These are phyloP conservation scores for Gaeumannomyces tritici DNA, from an alignment of 2,329 filamentous ascomycete genomes.

Conservation along the genomic window DNA sequence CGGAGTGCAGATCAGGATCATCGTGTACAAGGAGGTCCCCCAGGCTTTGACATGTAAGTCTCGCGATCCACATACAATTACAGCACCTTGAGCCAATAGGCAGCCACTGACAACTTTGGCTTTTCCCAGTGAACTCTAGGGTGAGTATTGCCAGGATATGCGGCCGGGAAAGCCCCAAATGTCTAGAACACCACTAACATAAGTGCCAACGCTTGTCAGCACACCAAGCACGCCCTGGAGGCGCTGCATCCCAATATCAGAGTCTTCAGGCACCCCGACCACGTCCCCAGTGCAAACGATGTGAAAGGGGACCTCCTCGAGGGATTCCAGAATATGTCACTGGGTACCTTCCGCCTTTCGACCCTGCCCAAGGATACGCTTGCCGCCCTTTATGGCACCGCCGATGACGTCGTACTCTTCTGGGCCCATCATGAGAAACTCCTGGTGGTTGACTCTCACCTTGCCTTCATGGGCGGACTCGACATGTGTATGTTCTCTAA, in stretches of 20 bases:
- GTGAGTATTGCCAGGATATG: not conserved
- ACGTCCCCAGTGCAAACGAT: conserved; percentile 64
- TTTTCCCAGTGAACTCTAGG: conserved; percentile 6
- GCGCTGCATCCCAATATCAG: conserved; percentile 72
- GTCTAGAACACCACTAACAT: not conserved
- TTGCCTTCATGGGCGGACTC: conserved; percentile 85
- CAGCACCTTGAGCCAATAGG: not conserved
- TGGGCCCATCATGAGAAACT: conserved; percentile 95
- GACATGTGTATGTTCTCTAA: conserved; percentile 55
- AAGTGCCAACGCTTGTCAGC: conserved; percentile 24
- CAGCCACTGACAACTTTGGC: conserved; percentile 32
- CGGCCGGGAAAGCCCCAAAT: not conserved
- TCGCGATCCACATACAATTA: not conserved
- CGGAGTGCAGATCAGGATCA: conserved; percentile 74
- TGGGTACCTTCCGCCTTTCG: conserved; percentile 44
- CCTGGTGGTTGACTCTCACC: conserved; percentile 66
- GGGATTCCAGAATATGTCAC: conserved; percentile 35
- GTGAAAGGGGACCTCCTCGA: conserved; percentile 59
- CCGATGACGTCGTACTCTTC: conserved; percentile 73
- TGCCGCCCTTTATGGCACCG: conserved; percentile 72
- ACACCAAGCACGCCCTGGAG: conserved; percentile 75
- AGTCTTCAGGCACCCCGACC: conserved; percentile 86
- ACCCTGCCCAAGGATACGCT: conserved; percentile 64
- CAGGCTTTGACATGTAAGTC: conserved; percentile 69
- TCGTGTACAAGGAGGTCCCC: conserved; percentile 88